Conservation (phyloP, 1,284 basidiomycete genomes). For the Pyrrhoderma noxium region DNA sequence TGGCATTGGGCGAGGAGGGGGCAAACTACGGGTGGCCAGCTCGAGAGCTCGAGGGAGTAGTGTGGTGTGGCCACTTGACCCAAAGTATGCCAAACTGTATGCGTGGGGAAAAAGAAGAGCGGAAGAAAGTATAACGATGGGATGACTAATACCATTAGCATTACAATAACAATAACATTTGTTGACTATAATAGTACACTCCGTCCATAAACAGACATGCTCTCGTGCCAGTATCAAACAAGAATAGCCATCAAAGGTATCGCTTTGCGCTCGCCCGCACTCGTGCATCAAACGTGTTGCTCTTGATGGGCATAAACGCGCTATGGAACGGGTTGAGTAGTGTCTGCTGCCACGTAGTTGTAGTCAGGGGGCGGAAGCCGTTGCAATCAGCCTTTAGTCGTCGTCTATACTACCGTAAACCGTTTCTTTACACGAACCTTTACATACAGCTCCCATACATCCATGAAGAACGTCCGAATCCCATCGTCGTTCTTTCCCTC, state of each 20-base stretch:
- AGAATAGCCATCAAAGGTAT: conserved; percentile 28
- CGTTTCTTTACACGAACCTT: conserved; percentile 54
- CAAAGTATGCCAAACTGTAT: no score
- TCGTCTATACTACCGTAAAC: neutral
- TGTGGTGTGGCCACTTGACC: no score
- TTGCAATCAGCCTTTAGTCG: no score
- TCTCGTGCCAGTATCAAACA: neutral
- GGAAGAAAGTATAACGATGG: no score
- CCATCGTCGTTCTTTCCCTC: conserved; percentile 95
- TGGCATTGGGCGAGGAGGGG: no score
- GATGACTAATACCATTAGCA: no score
- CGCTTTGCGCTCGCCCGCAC: conserved; percentile 85
- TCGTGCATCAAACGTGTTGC: conserved; percentile 71
- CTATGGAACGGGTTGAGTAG: conserved; percentile 90
- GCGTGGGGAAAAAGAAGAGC: no score
- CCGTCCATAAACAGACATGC: neutral
- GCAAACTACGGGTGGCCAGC: no score
- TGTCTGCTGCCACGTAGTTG: conserved; percentile 42
- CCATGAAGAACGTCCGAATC: conserved; percentile 82
- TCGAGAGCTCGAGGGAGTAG: no score
- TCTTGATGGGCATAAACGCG: conserved; percentile 76
- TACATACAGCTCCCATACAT: conserved; percentile 92
- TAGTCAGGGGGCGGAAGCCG: no score
- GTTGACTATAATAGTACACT: no score
- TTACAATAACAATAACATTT: no score